A percentile compares a stretch with the other conserved stretches of the same genome.
Evolutionary conservation across 169 alveolate genomes (phyloP).

Genomic region (Eimeria acervulina): DNA sequence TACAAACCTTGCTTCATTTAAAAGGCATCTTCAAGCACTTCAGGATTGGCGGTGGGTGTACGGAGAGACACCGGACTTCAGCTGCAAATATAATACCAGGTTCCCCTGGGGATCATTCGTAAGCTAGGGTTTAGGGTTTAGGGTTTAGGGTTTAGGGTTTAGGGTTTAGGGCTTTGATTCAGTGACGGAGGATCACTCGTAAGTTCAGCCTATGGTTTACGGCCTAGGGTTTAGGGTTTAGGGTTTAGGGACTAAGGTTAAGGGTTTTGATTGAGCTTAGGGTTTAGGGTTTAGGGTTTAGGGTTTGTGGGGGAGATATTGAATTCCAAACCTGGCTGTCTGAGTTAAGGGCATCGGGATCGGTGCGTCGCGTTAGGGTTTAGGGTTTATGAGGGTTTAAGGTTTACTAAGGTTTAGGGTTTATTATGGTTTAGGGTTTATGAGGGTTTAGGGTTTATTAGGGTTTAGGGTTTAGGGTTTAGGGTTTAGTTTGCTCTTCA

Average conservation of each 20-base stretch:
- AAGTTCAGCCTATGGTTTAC: too few relatives aligned
- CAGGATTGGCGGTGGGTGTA: slow-evolving; percentile 91
- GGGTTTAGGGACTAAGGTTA: background rate
- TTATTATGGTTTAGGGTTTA: background rate
- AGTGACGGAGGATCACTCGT: background rate
- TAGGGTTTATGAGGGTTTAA: slow-evolving; percentile 23
- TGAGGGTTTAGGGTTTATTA: background rate
- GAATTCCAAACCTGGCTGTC: too few relatives aligned
- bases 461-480: slow-evolving; percentile 36
- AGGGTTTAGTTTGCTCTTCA: background rate
- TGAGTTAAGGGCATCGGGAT: too few relatives aligned
- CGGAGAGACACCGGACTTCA: slow-evolving; percentile 91
- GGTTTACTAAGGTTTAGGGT: slow-evolving; percentile 23
- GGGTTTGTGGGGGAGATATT: background rate
- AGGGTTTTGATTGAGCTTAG: too few relatives aligned
- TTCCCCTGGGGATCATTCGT: slow-evolving; percentile 91
- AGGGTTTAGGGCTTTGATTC: background rate
- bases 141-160: slow-evolving; percentile 33
- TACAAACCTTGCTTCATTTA: background rate
- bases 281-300: slow-evolving; percentile 31
- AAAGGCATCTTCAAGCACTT: slow-evolving; percentile 51
- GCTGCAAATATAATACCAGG: slow-evolving; percentile 88
- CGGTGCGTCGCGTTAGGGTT: background rate
- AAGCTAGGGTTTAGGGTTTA: slow-evolving; percentile 27
- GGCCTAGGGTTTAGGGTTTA: too few relatives aligned